Percentiles rank a stretch among this genome's conserved stretches.
Conservation (phyloP, 75 land plant genomes). For the Pinus tabuliformis region DNA sequence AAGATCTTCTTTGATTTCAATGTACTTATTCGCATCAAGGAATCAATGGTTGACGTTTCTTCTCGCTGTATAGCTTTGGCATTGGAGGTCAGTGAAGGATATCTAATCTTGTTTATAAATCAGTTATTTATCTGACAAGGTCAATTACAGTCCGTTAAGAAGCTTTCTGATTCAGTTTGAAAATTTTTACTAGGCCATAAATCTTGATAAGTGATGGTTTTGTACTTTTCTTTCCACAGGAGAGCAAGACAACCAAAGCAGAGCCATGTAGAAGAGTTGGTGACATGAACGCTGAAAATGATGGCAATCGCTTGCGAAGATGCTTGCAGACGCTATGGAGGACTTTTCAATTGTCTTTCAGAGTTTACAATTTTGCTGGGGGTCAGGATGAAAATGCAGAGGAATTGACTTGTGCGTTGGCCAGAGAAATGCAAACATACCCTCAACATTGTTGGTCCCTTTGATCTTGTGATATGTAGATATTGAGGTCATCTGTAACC, state of each 20-base stretch:
- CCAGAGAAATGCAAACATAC: constrained; percentile 39
- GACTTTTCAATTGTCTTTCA: constrained; percentile 48
- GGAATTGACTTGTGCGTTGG: constrained; percentile 28
- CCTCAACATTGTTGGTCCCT: constrained; percentile 11
- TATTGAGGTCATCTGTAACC: background rate
- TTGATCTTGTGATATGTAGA: background rate
- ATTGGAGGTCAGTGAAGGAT: constrained; percentile 31
- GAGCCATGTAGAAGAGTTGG: background rate
- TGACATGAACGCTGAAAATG: background rate
- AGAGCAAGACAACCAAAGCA: constrained; percentile 24
- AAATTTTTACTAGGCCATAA: no score
- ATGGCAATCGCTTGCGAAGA: constrained; percentile 7
- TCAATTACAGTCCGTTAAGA: no score
- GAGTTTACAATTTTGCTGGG: constrained; percentile 60
- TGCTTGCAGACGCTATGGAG: constrained; percentile 43
- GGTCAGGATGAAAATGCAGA: constrained; percentile 58
- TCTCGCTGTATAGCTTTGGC: constrained; percentile 62
- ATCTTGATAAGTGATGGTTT: no score
- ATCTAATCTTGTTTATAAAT: background rate
- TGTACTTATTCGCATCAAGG: constrained; percentile 43
- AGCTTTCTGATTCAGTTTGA: no score
- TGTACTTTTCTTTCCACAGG: constrained; percentile 7
- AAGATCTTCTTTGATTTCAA: constrained; percentile 53
- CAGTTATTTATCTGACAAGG: no score
- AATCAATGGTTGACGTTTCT: constrained; percentile 62